Conservation (phyloP, 768 basidiomycete genomes). For the Baorangia bicolor region DNA sequence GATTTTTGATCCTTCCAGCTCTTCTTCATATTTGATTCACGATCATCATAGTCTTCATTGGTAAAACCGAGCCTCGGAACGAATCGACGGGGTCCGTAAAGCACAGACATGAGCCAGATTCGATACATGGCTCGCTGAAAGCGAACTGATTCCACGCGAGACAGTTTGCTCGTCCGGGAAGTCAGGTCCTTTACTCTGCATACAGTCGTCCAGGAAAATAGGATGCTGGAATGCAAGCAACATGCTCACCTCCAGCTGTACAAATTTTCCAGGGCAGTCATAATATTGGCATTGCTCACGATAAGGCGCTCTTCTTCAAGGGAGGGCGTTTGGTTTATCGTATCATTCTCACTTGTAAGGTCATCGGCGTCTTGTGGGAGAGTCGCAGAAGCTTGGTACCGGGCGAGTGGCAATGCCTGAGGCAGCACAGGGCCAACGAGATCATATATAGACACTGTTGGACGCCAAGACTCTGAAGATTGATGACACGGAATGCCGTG, state of each 20-base stretch:
- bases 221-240: background rate
- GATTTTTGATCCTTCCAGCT: background rate
- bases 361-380: background rate
- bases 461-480: too few species aligned
- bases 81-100: constrained; percentile 7
- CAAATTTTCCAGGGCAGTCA: constrained; percentile 33
- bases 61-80: background rate
- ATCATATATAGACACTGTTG: too few species aligned
- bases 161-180: constrained; percentile 28
- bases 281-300: constrained; percentile 20
- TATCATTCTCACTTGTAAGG: constrained; percentile 9
- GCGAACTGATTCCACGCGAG: constrained; percentile 29
- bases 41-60: background rate
- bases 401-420: constrained; percentile 19
- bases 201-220: background rate
- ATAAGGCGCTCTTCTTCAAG: constrained; percentile 25
- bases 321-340: constrained; percentile 16
- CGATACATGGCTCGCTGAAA: constrained; percentile 33
- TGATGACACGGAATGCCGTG: too few species aligned
- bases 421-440: constrained; percentile 29
- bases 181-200: constrained; percentile 32
- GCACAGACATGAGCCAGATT: constrained; percentile 21
- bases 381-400: background rate
- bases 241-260: constrained; percentile 40
- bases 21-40: background rate